phyloP scores from a whole-genome alignment of 2,329 filamentous ascomycete species.

The Ciborinia camelliae region DNA sequence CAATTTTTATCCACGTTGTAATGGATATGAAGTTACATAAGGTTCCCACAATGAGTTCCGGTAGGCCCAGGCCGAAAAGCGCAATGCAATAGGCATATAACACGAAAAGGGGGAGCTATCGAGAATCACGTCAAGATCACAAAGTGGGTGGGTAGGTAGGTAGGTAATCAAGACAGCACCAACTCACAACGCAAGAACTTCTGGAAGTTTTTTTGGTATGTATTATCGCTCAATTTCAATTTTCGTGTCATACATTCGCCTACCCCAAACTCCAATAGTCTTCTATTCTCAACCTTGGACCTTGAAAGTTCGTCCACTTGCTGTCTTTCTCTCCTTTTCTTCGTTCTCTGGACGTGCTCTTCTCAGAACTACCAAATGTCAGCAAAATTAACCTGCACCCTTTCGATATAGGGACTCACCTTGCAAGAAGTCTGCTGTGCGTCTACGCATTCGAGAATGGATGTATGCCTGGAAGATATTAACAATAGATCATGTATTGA shows the following conservation, averaged over 20 bases:
- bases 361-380: conserved; percentile 70
- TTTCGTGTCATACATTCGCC: conserved; percentile 13
- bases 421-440: conserved; percentile 97
- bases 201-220: not conserved
- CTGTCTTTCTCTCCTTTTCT: conserved; percentile 97
- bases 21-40: too few relatives aligned
- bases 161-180: not conserved
- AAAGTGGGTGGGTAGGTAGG: too few relatives aligned
- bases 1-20: not conserved
- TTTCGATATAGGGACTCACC: conserved; percentile 51
- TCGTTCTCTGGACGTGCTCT: conserved; percentile 92
- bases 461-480: conserved; percentile 70
- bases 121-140: not conserved
- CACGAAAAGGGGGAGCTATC: not conserved
- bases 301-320: conserved; percentile 88
- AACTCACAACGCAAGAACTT: conserved; percentile 5
- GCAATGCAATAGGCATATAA: conserved; percentile 4
- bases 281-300: conserved; percentile 34
- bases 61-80: not conserved
- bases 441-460: conserved; percentile 94
- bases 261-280: conserved; percentile 11
- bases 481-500: conserved; percentile 21
- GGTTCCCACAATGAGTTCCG: not conserved
- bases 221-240: conserved; percentile 15
- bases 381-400: conserved; percentile 30